Percentiles rank a stretch among this genome's conserved stretches.
phyloP scores from a whole-genome alignment of 2,329 filamentous ascomycete species.

The Botrytis squamosa region DNA sequence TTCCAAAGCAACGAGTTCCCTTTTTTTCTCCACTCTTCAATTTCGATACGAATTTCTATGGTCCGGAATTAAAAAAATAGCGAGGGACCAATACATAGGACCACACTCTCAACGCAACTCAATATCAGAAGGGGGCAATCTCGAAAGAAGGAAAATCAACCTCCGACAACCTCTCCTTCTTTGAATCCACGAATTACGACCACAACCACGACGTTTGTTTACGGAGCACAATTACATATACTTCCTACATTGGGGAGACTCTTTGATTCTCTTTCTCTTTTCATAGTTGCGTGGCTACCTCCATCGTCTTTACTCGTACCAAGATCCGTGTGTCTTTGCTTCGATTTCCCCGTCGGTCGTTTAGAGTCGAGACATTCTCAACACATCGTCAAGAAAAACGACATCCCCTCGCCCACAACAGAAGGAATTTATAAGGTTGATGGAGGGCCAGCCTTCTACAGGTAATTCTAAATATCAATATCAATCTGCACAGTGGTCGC shows the following conservation, averaged over 20 bases:
- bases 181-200: conserved; percentile 10
- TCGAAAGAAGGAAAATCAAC: not conserved
- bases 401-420: conserved; percentile 26
- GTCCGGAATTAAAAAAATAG: conserved; percentile 14
- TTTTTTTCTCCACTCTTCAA: conserved; percentile 18
- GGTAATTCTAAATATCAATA: conserved; percentile 41
- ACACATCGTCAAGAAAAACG: conserved; percentile 6
- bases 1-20: conserved; percentile 6
- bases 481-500: conserved; percentile 40
- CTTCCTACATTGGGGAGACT: not conserved
- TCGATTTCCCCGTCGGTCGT: conserved; percentile 5
- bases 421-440: conserved; percentile 35
- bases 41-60: conserved; percentile 19
- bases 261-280: not conserved
- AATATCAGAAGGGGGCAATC: conserved; percentile 19
- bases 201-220: conserved; percentile 13
- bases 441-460: conserved; percentile 39
- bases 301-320: conserved; percentile 1
- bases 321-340: conserved; percentile 8
- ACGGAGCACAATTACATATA: conserved; percentile 1
- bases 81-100: conserved; percentile 12
- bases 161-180: not conserved
- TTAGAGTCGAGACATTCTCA: not conserved
- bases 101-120: not conserved
- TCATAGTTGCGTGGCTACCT: conserved; percentile 21